Evolutionary conservation across 73 alveolate genomes (phyloP).

Genomic region (Paramecium biaurelia): DNA sequence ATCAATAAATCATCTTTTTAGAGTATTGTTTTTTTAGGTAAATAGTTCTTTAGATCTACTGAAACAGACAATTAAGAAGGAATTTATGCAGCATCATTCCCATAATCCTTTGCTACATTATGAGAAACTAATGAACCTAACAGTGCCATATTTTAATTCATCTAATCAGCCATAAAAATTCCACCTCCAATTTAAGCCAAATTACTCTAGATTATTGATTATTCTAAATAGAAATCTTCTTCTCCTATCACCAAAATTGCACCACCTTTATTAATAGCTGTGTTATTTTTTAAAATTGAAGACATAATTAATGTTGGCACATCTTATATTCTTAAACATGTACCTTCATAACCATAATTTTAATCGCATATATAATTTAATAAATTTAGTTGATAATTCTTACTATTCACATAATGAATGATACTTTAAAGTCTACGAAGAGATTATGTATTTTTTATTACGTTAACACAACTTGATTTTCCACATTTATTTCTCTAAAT

Average conservation of each 20-base stretch:
- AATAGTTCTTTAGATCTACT: background rate
- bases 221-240: background rate
- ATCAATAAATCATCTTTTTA: background rate
- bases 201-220: background rate
- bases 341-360: background rate
- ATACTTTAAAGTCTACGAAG: background rate
- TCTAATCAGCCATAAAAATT: background rate
- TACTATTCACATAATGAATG: background rate
- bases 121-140: background rate
- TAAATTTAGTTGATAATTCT: background rate
- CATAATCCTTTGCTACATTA: background rate
- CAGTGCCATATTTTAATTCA: background rate
- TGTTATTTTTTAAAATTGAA: background rate
- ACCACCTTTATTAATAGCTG: background rate
- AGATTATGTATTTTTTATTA: background rate
- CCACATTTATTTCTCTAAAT: background rate
- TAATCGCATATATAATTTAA: background rate
- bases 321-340: background rate
- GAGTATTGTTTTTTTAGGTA: background rate
- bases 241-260: background rate
- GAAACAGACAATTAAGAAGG: background rate
- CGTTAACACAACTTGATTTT: background rate
- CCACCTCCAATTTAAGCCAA: background rate
- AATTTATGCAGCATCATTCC: background rate
- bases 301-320: background rate